A percentile compares a stretch with the other conserved stretches of the same genome.
Evolutionary conservation across 108 stramenopile species (phyloP).

Genomic region (Discostella pseudostelligera): DNA sequence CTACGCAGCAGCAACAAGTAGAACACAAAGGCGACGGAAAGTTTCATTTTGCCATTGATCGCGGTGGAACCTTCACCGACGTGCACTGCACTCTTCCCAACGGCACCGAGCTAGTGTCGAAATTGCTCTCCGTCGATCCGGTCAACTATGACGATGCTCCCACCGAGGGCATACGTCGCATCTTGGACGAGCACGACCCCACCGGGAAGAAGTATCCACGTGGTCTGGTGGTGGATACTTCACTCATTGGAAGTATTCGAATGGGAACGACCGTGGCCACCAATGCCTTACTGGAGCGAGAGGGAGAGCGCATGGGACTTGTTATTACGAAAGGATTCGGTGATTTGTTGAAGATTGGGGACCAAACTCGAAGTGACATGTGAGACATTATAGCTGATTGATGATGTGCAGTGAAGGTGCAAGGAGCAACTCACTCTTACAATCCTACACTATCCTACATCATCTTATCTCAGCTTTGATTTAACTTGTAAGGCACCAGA

Average conservation of each 20-base stretch:
- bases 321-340: constrained; percentile 90
- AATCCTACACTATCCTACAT: too few species aligned
- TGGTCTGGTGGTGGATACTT: constrained; percentile 60
- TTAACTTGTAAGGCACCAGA: constrained; percentile 71
- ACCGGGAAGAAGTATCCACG: constrained; percentile 64
- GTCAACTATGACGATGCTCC: constrained; percentile 95
- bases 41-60: constrained; percentile 92
- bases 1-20: not conserved
- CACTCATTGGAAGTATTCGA: constrained; percentile 87
- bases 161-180: constrained; percentile 94
- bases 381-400: not conserved
- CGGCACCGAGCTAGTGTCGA: constrained; percentile 69
- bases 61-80: constrained; percentile 98
- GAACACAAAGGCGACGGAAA: constrained; percentile 56
- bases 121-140: constrained; percentile 94
- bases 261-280: constrained; percentile 98
- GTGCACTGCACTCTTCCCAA: constrained; percentile 74
- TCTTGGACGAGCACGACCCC: constrained; percentile 81
- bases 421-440: too few species aligned
- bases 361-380: constrained; percentile 92
- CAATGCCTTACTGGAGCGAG: constrained; percentile 94
- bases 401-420: not conserved
- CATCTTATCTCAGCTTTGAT: constrained; percentile 50
- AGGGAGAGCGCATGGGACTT: constrained; percentile 89
- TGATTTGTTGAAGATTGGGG: constrained; percentile 93